A percentile compares a stretch with the other conserved stretches of the same genome.
Conservation (phyloP, 2,329 filamentous ascomycete genomes). For the Waltergamsia citrina region DNA sequence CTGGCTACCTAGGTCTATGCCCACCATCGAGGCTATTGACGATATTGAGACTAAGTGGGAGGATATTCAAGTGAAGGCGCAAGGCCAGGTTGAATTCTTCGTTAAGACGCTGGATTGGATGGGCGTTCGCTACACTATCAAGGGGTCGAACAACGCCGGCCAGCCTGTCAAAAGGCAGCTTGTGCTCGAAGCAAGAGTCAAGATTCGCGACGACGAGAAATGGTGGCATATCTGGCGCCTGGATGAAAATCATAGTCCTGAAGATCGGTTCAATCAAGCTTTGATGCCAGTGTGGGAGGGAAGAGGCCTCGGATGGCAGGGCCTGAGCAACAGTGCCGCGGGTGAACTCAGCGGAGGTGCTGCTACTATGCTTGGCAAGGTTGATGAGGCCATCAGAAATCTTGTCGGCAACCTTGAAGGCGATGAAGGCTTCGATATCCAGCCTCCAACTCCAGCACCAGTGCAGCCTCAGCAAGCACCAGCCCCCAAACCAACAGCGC, state of each 20-base stretch:
- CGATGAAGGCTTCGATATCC: slow-evolving; percentile 1
- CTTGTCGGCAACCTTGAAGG: slow-evolving; percentile 6
- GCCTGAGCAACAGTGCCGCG: slow-evolving; percentile 37
- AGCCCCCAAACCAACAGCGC: neutral
- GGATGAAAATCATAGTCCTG: neutral
- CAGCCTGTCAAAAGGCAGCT: slow-evolving; percentile 22
- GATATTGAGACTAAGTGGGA: slow-evolving; percentile 48
- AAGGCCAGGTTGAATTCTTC: slow-evolving; percentile 39
- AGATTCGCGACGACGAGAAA: slow-evolving; percentile 33
- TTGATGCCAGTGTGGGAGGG: slow-evolving; percentile 10
- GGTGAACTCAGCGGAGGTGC: slow-evolving; percentile 27
- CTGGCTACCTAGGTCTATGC: slow-evolving; percentile 51
- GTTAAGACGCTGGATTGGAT: slow-evolving; percentile 48
- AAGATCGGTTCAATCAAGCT: slow-evolving; percentile 5
- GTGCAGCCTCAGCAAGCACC: neutral
- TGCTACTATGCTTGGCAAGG: slow-evolving; percentile 34
- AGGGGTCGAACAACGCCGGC: slow-evolving; percentile 10
- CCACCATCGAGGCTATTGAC: slow-evolving; percentile 53
- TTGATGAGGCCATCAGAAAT: slow-evolving; percentile 36
- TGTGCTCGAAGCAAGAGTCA: slow-evolving; percentile 43
- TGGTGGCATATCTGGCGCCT: slow-evolving; percentile 41
- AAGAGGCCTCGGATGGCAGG: slow-evolving; percentile 34
- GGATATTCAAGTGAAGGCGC: slow-evolving; percentile 26
- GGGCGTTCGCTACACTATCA: slow-evolving; percentile 41
- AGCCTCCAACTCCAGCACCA: neutral